Percentiles rank a stretch among this genome's conserved stretches.
phyloP scores from a whole-genome alignment of 306 rosid genomes.

The Prunus fruticosa region DNA sequence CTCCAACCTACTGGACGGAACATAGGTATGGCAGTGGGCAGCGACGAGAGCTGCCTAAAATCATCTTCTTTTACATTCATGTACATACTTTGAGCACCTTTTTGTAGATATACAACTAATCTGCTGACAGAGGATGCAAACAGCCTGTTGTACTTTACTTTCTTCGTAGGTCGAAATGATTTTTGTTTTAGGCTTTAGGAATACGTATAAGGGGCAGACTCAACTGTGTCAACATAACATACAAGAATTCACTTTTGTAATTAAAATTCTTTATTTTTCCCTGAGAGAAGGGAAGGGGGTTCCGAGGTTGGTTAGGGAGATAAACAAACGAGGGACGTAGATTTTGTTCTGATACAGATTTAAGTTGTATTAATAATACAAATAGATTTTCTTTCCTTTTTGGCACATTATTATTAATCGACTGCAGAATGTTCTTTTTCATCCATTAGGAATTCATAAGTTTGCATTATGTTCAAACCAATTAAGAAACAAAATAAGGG shows the following conservation, averaged over 20 bases:
- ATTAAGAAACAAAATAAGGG: too few species aligned
- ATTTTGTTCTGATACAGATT: background rate
- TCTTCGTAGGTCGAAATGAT: conserved; percentile 15
- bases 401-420: background rate
- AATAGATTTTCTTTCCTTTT: background rate
- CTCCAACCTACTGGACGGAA: conserved; percentile 20
- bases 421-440: background rate
- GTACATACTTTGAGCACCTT: conserved; percentile 17
- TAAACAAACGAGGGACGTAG: background rate
- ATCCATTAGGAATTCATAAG: background rate
- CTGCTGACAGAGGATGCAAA: conserved; percentile 18
- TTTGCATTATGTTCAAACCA: background rate
- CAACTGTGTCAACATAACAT: background rate
- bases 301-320: conserved; percentile 4
- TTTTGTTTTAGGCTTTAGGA: conserved; percentile 7
- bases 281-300: background rate
- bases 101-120: conserved; percentile 30
- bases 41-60: background rate
- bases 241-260: background rate
- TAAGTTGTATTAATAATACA: background rate
- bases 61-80: background rate
- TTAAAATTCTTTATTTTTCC: background rate
- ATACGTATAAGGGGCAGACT: background rate
- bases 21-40: background rate
- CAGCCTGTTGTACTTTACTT: background rate